Base-by-base conservation (phyloP, 768 basidiomycete genomes). In the Tephrocybe sp. region DNA sequence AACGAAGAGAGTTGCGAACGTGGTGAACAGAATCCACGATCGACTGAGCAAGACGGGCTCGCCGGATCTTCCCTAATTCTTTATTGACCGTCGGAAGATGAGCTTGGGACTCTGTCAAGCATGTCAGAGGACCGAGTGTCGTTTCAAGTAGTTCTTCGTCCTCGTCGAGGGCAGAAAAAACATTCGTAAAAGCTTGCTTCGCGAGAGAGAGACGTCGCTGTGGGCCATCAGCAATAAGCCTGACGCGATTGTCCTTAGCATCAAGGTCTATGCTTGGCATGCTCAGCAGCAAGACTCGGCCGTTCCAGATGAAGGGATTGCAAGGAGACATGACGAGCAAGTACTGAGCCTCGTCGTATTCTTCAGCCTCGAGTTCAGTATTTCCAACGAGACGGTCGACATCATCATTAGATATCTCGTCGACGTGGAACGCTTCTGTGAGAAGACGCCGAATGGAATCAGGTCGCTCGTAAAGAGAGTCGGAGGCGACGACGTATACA, bases 21-120 rank as follows among this genome's bases (percentile, higher is more conserved):
- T 89, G 81, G 52, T 94, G 86, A 7, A 96, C 90, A 0, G 97
- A 96, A 55, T 90, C 86, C 30, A 97, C 86, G 58, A 98, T 94
- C 6, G 88, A 89, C 66, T 98, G 92, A 5, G 94, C 93, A 21
- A 99, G 76, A 25, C 91, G 81, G 60, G 92, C 88, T 21, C 91
- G 83, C n/a, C 82, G 80, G 52, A 98, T 98, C 68, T 92, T 94
- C 53, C 87, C 81, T 45, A 98, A 69, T 69, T 98, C 92, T 39
- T 85, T 80, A 61, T 96, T 95, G 54, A 99, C 90, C 24, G 72
- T 71, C 1, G 97, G 93, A 30, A 96, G 78, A 61, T 98, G 97
- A 1, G 97, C 92, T 63, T 94, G 92, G 44, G 86, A 82, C 60
- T 95, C 91, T 30, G 81, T 74, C 4, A 91, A 60, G 61, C 86